Evolutionary conservation across 139 green algal genomes (phyloP).

Genomic region (Picochlorum sp.): DNA sequence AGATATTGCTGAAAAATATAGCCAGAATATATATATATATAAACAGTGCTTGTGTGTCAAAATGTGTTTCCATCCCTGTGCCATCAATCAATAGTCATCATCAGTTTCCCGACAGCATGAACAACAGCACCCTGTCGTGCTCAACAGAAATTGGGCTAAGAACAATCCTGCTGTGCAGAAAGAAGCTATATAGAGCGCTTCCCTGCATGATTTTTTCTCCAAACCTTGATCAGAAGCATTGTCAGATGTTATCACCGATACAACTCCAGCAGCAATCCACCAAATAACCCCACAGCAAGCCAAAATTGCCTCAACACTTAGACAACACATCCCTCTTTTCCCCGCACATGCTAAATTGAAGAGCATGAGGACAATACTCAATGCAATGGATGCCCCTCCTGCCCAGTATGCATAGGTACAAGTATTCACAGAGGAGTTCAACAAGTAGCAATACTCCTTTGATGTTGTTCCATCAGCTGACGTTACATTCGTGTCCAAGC

Average conservation of each 20-base stretch:
- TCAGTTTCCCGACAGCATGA: not conserved
- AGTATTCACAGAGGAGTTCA: not conserved
- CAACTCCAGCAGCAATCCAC: constrained; percentile 3
- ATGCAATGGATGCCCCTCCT: not conserved
- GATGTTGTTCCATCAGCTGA: not conserved
- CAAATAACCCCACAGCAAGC: not conserved
- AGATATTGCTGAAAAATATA: too few relatives aligned
- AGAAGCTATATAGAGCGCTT: not conserved
- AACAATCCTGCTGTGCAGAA: not conserved
- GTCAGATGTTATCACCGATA: not conserved
- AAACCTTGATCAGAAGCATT: not conserved
- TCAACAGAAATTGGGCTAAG: not conserved
- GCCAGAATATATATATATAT: too few relatives aligned
- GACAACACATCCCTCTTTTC: not conserved
- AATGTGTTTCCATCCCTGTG: too few relatives aligned
- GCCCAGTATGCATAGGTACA: constrained; percentile 7
- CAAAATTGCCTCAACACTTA: constrained; percentile 10
- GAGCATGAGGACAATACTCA: not conserved
- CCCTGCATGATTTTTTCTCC: not conserved
- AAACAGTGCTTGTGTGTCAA: too few relatives aligned
- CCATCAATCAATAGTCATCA: not conserved
- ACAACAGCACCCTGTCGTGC: not conserved
- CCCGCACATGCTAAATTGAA: not conserved
- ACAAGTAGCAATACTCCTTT: not conserved
- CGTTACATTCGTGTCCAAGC: not conserved